phyloP scores from a whole-genome alignment of 2,329 filamentous ascomycete genomes.

The Aspergillus sp. region DNA sequence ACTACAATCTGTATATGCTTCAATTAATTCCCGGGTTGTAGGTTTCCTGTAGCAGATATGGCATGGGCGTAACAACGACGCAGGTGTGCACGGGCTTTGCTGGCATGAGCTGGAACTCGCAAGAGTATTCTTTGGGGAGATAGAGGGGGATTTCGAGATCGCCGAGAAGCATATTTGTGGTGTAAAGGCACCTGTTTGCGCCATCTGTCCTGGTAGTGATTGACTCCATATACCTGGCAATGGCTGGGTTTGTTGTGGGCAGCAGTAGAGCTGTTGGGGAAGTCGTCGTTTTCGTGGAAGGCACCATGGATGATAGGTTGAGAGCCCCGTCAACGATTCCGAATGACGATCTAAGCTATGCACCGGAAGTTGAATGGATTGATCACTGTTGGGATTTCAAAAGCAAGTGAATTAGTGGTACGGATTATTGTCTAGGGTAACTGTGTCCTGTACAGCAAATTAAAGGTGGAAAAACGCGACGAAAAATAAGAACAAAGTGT shows the following conservation, averaged over 20 bases:
- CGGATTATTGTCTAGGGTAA: neutral
- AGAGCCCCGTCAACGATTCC: constrained; percentile 6
- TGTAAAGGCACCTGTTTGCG: constrained; percentile 5
- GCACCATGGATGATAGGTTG: constrained; percentile 9
- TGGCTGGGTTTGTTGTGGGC: constrained; percentile 11
- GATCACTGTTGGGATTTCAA: neutral
- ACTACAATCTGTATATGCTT: constrained; percentile 44
- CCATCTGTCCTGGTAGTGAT: neutral
- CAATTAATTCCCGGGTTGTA: constrained; percentile 39
- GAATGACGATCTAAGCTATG: constrained; percentile 16
- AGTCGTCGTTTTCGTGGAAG: constrained; percentile 17
- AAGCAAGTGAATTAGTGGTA: neutral
- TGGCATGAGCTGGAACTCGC: constrained; percentile 22
- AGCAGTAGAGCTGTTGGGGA: constrained; percentile 17
- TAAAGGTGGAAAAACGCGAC: neutral
- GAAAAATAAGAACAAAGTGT: neutral
- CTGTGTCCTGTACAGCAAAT: neutral
- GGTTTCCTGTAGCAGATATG: constrained; percentile 44
- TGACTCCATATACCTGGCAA: constrained; percentile 1
- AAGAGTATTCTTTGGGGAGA: constrained; percentile 29
- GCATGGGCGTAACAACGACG: constrained; percentile 36
- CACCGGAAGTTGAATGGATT: constrained; percentile 15
- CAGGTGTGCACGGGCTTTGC: constrained; percentile 19
- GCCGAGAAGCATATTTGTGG: constrained; percentile 7
- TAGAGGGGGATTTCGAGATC: constrained; percentile 19